Evolutionary conservation across 306 rosid species (phyloP), one percentile per base, ranked within the genome.

Genomic region (Vigna reflexopilosa): DNA sequence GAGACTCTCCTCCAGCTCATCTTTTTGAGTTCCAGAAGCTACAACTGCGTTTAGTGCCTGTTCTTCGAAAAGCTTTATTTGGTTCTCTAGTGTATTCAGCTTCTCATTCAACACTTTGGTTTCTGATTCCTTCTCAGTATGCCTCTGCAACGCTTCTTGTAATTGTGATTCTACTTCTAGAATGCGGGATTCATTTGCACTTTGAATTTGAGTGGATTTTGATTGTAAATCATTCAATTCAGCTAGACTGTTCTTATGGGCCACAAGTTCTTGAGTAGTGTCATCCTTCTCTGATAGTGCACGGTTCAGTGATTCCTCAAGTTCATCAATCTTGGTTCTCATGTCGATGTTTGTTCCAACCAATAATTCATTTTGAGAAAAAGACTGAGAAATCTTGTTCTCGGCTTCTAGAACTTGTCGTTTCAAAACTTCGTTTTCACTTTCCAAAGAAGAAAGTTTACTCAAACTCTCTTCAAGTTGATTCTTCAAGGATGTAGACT

Each of bases 311-410:
- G 84, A 78, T 72, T 89, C 97, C 73, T 88, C 90, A 75, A 95
- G 93, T 79, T 95, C 98, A 69, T 86, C 92, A 79, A 93, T 79
- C 91, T 85, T 93, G 81, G 83, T 80, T 83, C 87, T 91, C 77
- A 96, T 88, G 69, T 96, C 97, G 84, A 61, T 51, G 84, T 93
- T 93, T 61, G 90, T 93, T 73, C 79, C 93, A n/a, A 87, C 89
- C 80, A 96, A 84, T 72, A 91, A 74, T 76, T 96, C 93, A 12
- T 91, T 93, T 61, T 93, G 93, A n/a, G 93, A 85, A 59, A 79
- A 78, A 22, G 84, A 83, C 77, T 90, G 91, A 87, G 94, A 88
- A 70, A 72, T 81, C 83, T 88, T 91, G 42, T 82, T 56, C 84
- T 93, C 97, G 0, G 86, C 85, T 81, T 87, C 93, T 70, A 58